A percentile compares a stretch with the other conserved stretches of the same genome.
These are phyloP conservation scores for Dalbergia oliveri DNA, from an alignment of 306 rosid genomes.

Conservation along the genomic window DNA sequence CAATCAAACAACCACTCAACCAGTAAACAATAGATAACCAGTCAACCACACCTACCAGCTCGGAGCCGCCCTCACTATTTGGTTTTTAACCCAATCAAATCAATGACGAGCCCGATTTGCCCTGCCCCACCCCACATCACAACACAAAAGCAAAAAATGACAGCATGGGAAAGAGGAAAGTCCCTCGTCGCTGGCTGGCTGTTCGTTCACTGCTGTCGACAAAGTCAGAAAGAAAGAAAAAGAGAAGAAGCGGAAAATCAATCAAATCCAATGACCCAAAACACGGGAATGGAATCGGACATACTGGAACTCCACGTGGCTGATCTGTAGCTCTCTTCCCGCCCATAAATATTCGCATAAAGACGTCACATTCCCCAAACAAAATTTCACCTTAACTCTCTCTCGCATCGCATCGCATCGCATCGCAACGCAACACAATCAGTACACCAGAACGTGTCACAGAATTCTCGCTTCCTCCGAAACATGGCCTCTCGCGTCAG, in stretches of 20 bases:
- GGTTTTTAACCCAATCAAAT: not conserved
- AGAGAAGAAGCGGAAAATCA: not conserved
- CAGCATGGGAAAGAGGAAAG: slow-evolving; percentile 5
- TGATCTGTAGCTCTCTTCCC: slow-evolving; percentile 47
- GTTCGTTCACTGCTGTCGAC: slow-evolving; percentile 1
- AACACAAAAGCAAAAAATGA: not conserved
- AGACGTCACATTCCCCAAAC: not conserved
- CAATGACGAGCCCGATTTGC: slow-evolving; percentile 15
- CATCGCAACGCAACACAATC: not conserved
- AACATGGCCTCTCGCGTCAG: slow-evolving; percentile 53
- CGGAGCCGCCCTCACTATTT: not conserved
- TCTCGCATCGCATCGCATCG: not conserved
- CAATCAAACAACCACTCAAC: too few species aligned
- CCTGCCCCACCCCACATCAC: not conserved
- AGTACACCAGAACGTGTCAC: slow-evolving; percentile 41
- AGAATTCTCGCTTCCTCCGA: slow-evolving; percentile 47
- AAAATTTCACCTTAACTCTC: not conserved
- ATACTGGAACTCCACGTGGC: slow-evolving; percentile 67
- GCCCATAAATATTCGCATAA: slow-evolving; percentile 54
- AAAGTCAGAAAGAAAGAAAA: not conserved
- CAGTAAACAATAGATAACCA: too few species aligned
- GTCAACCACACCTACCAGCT: not conserved
- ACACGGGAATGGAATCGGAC: slow-evolving; percentile 28
- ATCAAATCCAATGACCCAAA: not conserved
- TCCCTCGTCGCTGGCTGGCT: not conserved